A percentile compares a stretch with the other conserved stretches of the same genome.
Evolutionary conservation across 208 protist genomes (phyloP).

Genomic region (Acanthamoeba sp.): DNA sequence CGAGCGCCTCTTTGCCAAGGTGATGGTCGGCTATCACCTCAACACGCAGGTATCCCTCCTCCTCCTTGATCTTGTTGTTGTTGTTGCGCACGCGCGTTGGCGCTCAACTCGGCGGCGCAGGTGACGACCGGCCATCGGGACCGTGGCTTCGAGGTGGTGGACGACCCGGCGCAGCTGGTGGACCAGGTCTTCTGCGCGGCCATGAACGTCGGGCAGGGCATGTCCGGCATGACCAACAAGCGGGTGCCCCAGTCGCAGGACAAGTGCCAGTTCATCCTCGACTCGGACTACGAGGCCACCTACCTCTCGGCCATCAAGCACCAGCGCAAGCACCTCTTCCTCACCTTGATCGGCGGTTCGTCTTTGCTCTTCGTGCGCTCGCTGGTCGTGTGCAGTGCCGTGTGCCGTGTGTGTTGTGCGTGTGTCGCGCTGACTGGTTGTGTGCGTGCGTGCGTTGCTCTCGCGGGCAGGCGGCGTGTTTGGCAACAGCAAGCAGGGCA

Average conservation of each 20-base stretch:
- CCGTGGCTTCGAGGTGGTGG: conserved; percentile 43
- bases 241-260: background rate
- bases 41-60: background rate
- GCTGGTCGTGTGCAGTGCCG: background rate
- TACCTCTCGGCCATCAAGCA: conserved; percentile 73
- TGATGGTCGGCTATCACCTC: conserved; percentile 29
- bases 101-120: background rate
- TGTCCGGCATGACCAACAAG: conserved; percentile 59
- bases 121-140: conserved; percentile 68
- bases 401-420: background rate
- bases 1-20: conserved; percentile 21
- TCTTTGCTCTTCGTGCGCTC: background rate
- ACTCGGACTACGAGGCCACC: conserved; percentile 71
- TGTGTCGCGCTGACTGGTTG: background rate
- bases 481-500: conserved; percentile 64
- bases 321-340: conserved; percentile 24
- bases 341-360: conserved; percentile 72
- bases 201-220: conserved; percentile 72
- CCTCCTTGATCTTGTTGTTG: background rate
- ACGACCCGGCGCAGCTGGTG: conserved; percentile 56
- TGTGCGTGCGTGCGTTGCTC: too few relatives aligned
- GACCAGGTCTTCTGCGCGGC: conserved; percentile 75
- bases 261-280: conserved; percentile 77
- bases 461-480: conserved; percentile 50
- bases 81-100: background rate